A percentile compares a stretch with the other conserved stretches of the same genome.
Evolutionary conservation across 192 early-diverging fungal genomes (phyloP).

Genomic region (Coemansia aciculifera): DNA sequence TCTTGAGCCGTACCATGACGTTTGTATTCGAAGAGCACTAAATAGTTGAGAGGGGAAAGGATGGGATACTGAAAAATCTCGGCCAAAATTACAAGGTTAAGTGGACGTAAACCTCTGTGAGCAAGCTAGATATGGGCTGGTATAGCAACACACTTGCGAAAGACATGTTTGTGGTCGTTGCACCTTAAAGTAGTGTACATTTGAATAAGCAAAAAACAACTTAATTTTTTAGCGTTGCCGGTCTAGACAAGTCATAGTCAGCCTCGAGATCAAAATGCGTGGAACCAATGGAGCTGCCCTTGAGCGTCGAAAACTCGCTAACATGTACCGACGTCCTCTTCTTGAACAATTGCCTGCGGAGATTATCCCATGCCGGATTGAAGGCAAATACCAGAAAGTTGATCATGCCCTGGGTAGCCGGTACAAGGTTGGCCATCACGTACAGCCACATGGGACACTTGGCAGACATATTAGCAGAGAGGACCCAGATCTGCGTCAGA

Average conservation of each 20-base stretch:
- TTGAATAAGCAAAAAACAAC: not conserved
- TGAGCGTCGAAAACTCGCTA: not conserved
- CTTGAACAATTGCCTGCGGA: not conserved
- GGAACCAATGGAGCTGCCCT: slow-evolving; percentile 3
- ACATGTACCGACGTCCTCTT: not conserved
- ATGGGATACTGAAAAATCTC: not conserved
- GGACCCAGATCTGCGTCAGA: slow-evolving; percentile 40
- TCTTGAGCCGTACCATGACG: slow-evolving; percentile 51
- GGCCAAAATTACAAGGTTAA: not conserved
- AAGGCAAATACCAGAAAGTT: slow-evolving; percentile 34
- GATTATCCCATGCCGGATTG: slow-evolving; percentile 28
- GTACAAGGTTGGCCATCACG: slow-evolving; percentile 46
- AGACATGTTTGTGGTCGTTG: not conserved
- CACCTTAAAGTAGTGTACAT: not conserved
- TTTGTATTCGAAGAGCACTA: not conserved
- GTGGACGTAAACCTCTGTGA: not conserved
- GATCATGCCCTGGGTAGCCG: slow-evolving; percentile 42
- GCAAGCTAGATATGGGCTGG: not conserved
- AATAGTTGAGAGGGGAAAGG: not conserved
- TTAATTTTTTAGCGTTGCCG: not conserved
- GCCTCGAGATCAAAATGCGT: not conserved
- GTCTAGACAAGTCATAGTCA: not conserved
- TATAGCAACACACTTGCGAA: not conserved
- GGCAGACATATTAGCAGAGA: slow-evolving; percentile 35
- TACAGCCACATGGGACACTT: slow-evolving; percentile 45